phyloP scores from a whole-genome alignment of 306 rosid species.

The Lathyrus aphaca region DNA sequence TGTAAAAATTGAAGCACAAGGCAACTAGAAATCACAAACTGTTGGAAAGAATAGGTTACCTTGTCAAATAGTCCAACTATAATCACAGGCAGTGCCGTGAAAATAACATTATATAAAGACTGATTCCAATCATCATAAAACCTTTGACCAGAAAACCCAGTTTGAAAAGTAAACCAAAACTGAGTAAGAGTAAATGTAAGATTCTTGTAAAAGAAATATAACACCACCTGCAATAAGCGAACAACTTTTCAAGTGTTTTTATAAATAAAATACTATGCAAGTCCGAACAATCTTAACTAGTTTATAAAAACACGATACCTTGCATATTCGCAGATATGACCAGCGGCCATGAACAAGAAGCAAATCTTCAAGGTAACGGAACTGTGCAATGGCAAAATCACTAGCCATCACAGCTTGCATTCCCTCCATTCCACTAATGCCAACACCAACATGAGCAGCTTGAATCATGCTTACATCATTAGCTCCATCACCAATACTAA shows the following conservation, averaged over 20 bases:
- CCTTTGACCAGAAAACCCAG: slow-evolving; percentile 98
- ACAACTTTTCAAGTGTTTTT: slow-evolving; percentile 33
- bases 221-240: slow-evolving; percentile 74
- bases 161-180: slow-evolving; percentile 97
- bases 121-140: slow-evolving; percentile 98
- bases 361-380: slow-evolving; percentile 91
- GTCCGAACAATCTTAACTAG: slow-evolving; percentile 1
- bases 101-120: slow-evolving; percentile 88
- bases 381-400: slow-evolving; percentile 97
- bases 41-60: slow-evolving; percentile 54
- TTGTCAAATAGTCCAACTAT: slow-evolving; percentile 91
- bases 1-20: slow-evolving; percentile 25
- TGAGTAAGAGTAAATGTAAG: slow-evolving; percentile 95
- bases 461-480: slow-evolving; percentile 99
- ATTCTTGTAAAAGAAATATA: slow-evolving; percentile 96
- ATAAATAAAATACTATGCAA: slow-evolving; percentile 8
- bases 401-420: slow-evolving; percentile 99
- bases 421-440: slow-evolving; percentile 96
- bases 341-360: slow-evolving; percentile 99
- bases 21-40: slow-evolving; percentile 12
- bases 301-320: slow-evolving; percentile 55
- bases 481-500: slow-evolving; percentile 98
- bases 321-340: slow-evolving; percentile 97
- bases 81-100: slow-evolving; percentile 93
- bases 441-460: slow-evolving; percentile 99